These are phyloP conservation scores for Stachybotrys chartarum DNA, from an alignment of 2,329 filamentous ascomycete genomes.

Conservation along the genomic window DNA sequence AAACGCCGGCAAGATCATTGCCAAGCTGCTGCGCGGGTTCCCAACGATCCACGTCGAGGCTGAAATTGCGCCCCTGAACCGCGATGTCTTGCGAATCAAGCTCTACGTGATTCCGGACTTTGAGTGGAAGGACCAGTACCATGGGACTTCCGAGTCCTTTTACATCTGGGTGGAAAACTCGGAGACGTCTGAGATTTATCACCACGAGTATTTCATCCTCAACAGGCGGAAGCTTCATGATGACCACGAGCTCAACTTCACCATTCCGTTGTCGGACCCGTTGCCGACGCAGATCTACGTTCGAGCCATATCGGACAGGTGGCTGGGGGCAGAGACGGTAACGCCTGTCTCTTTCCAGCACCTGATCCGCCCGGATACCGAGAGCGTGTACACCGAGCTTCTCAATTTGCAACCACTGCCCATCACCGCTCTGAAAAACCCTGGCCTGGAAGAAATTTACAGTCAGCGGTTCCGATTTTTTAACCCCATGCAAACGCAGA, in stretches of 20 bases:
- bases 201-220: slow-evolving; percentile 94
- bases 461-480: slow-evolving; percentile 87
- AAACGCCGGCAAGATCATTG: slow-evolving; percentile 74
- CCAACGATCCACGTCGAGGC: slow-evolving; percentile 86
- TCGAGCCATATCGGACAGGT: slow-evolving; percentile 86
- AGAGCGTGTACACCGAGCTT: slow-evolving; percentile 93
- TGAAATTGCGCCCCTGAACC: slow-evolving; percentile 90
- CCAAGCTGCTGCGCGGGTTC: slow-evolving; percentile 80
- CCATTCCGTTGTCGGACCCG: slow-evolving; percentile 89
- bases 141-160: slow-evolving; percentile 92
- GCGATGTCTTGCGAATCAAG: slow-evolving; percentile 88
- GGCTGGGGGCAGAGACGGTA: slow-evolving; percentile 94
- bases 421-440: slow-evolving; percentile 80
- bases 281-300: slow-evolving; percentile 95
- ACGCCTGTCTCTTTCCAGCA: slow-evolving; percentile 96
- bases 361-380: slow-evolving; percentile 91
- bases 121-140: slow-evolving; percentile 85
- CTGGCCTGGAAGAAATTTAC: slow-evolving; percentile 81
- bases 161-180: slow-evolving; percentile 99
- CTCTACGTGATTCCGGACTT: slow-evolving; percentile 86
- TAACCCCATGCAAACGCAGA: slow-evolving; percentile 99
- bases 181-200: slow-evolving; percentile 94
- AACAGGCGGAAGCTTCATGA: slow-evolving; percentile 85
- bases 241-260: slow-evolving; percentile 97
- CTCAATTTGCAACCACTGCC: slow-evolving; percentile 86